These are phyloP conservation scores for Achlya hypogyna DNA, from an alignment of 352 stramenopile species.

Conservation along the genomic window DNA sequence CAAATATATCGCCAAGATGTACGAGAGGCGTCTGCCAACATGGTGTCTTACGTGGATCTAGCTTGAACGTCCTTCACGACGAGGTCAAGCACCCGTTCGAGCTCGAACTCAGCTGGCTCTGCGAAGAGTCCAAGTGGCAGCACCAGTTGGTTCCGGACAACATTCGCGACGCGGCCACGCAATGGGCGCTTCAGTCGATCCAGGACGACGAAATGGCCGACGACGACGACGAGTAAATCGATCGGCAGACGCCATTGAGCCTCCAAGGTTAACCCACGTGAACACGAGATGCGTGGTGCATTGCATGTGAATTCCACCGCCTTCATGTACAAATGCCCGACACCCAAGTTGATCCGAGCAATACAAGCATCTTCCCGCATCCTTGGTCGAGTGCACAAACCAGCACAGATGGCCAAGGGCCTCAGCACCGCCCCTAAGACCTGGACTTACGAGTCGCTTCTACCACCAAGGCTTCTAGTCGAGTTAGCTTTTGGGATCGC, in stretches of 20 bases:
- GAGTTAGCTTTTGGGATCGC: too few species aligned
- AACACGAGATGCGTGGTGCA: too few species aligned
- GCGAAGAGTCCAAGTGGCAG: conserved; percentile 92
- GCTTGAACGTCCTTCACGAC: conserved; percentile 94
- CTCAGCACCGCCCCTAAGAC: too few species aligned
- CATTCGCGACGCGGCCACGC: conserved; percentile 76
- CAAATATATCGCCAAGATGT: conserved; percentile 98
- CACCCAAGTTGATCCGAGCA: too few species aligned
- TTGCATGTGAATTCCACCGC: too few species aligned
- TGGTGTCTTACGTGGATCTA: conserved; percentile 23
- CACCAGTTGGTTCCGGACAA: conserved; percentile 90
- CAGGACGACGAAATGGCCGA: conserved; percentile 84
- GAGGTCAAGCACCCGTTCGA: conserved; percentile 97
- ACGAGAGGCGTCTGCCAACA: conserved; percentile 21
- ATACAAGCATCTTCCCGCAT: too few species aligned
- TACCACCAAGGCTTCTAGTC: too few species aligned
- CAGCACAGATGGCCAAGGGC: too few species aligned
- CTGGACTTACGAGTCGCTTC: too few species aligned
- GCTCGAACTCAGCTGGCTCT: conserved; percentile 97
- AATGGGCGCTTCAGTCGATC: conserved; percentile 78
- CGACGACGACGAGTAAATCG: conserved; percentile 55
- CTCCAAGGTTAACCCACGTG: too few species aligned
- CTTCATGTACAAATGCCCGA: too few species aligned
- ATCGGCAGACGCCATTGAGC: not conserved
- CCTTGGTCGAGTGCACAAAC: too few species aligned